phyloP scores from a whole-genome alignment of 2,329 filamentous ascomycete genomes.

The Hymenoscyphus fraxineus region DNA sequence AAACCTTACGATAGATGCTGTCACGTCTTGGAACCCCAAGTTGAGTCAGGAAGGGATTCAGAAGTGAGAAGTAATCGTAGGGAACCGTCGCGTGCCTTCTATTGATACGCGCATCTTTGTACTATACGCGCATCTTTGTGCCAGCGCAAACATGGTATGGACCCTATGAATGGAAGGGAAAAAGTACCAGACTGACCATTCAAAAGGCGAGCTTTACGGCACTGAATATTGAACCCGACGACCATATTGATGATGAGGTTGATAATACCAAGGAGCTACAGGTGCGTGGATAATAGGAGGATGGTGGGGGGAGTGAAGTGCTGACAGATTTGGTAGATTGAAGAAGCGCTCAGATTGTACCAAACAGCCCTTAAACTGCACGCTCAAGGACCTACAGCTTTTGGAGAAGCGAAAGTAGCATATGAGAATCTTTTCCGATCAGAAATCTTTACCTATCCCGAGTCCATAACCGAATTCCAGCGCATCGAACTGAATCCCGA shows the following conservation, averaged over 20 bases:
- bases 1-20: too few relatives aligned
- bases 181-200: conserved; percentile 6
- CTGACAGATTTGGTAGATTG: conserved; percentile 54
- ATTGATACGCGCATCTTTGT: too few relatives aligned
- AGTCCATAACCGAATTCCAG: conserved; percentile 80
- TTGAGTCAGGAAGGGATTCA: too few relatives aligned
- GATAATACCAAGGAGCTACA: conserved; percentile 95
- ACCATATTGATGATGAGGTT: conserved; percentile 83
- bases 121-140: too few relatives aligned
- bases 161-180: too few relatives aligned
- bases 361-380: conserved; percentile 88
- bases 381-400: conserved; percentile 75
- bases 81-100: too few relatives aligned
- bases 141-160: too few relatives aligned
- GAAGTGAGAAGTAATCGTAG: too few relatives aligned
- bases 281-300: conserved; percentile 34
- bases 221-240: conserved; percentile 91
- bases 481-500: conserved; percentile 59
- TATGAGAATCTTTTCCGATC: conserved; percentile 84
- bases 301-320: not conserved
- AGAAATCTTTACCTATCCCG: conserved; percentile 89
- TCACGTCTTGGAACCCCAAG: too few relatives aligned
- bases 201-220: conserved; percentile 59
- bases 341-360: conserved; percentile 93
- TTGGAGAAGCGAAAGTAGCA: conserved; percentile 71